These are phyloP conservation scores for Sphaerosporella brunnea DNA, from an alignment of 495 filamentous ascomycete genomes.

Conservation along the genomic window DNA sequence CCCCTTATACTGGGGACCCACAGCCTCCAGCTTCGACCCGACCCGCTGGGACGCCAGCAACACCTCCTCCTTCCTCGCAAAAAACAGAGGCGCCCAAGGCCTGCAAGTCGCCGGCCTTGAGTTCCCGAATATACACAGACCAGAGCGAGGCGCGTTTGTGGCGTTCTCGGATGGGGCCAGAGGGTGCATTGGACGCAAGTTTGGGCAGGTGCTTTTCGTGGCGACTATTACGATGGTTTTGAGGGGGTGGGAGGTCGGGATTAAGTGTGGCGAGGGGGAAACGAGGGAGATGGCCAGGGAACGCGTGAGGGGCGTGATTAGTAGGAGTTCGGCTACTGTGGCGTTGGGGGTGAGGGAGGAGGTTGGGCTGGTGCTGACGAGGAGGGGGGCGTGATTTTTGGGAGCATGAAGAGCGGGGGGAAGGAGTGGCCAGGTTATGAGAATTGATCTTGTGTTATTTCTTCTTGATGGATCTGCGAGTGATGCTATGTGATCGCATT, in stretches of 20 bases:
- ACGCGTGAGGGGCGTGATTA: conserved; percentile 18
- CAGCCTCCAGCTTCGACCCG: conserved; percentile 23
- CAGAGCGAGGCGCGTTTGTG: conserved; percentile 8
- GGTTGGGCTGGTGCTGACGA: not conserved
- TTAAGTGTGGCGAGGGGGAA: conserved; percentile 26
- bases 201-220: conserved; percentile 24
- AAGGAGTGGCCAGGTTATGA: no score
- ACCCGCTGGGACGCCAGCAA: conserved; percentile 14
- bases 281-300: conserved; percentile 18
- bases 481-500: no score
- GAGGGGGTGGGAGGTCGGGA: conserved; percentile 7
- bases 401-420: no score
- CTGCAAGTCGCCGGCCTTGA: not conserved
- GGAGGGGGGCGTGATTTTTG: no score
- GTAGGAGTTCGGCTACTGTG: not conserved
- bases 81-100: no score
- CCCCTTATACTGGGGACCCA: conserved; percentile 31
- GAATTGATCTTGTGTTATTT: no score
- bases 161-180: conserved; percentile 24
- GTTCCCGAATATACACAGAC: not conserved
- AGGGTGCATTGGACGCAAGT: conserved; percentile 24
- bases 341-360: not conserved
- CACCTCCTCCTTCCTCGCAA: not conserved
- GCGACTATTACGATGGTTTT: conserved; percentile 22
- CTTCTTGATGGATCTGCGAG: no score